These are phyloP conservation scores for Triangularia verruculosa DNA, from an alignment of 2,329 filamentous ascomycete genomes.

Conservation along the genomic window DNA sequence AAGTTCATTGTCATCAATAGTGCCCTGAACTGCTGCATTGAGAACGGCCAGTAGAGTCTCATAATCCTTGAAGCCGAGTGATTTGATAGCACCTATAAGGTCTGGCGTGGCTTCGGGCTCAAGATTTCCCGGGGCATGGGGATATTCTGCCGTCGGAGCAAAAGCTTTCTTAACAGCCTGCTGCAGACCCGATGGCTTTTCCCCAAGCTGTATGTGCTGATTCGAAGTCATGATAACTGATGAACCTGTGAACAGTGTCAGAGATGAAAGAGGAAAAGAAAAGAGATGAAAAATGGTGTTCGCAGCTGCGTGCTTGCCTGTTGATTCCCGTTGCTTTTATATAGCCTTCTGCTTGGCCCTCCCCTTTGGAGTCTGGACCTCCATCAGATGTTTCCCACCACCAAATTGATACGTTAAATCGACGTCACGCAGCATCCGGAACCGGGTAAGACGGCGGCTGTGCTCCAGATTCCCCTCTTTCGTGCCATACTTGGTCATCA, in stretches of 20 bases:
- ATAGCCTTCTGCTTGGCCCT: neutral
- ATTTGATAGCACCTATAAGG: conserved; percentile 54
- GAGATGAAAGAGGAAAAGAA: no score
- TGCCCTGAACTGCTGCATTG: conserved; percentile 59
- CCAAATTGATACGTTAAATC: no score
- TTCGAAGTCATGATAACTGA: neutral
- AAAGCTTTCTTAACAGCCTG: conserved; percentile 14
- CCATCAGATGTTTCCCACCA: no score
- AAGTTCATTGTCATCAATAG: conserved; percentile 71
- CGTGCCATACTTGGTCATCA: neutral
- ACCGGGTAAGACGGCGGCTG: neutral
- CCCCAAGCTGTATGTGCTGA: neutral
- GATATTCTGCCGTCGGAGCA: conserved; percentile 8
- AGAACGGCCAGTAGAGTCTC: conserved; percentile 62
- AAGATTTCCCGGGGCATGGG: conserved; percentile 10
- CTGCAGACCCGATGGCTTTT: conserved; percentile 10
- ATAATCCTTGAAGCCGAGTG: conserved; percentile 55
- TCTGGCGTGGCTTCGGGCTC: conserved; percentile 5
- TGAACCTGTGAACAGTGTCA: neutral
- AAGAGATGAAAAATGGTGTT: no score
- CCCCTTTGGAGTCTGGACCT: no score
- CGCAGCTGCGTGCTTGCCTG: neutral
- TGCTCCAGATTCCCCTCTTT: neutral
- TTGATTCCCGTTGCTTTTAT: neutral
- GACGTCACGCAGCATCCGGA: neutral